These are phyloP conservation scores for Talaromyces sp. DNA, from an alignment of 2,329 filamentous ascomycete species.

Conservation along the genomic window DNA sequence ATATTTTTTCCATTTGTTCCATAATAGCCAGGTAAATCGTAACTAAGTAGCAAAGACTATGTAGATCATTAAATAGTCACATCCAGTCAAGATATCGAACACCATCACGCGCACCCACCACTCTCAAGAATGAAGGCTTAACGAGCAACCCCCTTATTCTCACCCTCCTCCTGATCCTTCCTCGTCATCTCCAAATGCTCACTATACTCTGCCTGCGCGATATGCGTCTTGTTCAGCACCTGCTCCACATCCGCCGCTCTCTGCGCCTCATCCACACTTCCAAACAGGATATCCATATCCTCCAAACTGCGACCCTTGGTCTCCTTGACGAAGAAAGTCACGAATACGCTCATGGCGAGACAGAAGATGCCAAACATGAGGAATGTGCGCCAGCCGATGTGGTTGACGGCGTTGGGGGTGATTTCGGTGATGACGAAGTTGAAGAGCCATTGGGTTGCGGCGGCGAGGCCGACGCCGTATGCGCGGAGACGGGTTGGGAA, in stretches of 20 bases:
- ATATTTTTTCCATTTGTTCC: background rate
- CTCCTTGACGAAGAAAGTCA: constrained; percentile 43
- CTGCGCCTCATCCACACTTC: constrained; percentile 17
- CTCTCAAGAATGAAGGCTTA: background rate
- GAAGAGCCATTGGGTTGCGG: constrained; percentile 41
- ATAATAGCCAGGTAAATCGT: background rate
- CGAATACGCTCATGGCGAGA: constrained; percentile 34
- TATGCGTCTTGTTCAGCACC: constrained; percentile 10
- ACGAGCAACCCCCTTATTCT: background rate
- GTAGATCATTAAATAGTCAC: background rate
- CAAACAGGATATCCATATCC: constrained; percentile 37
- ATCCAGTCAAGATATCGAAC: background rate
- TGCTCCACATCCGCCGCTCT: constrained; percentile 20
- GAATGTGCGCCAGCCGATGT: constrained; percentile 42
- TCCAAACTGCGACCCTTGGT: constrained; percentile 41
- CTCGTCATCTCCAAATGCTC: background rate
- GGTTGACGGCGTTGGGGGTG: constrained; percentile 43
- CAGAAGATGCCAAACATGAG: constrained; percentile 43
- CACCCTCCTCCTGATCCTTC: background rate
- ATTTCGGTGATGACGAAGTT: constrained; percentile 46
- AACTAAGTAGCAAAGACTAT: background rate
- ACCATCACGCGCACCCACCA: background rate
- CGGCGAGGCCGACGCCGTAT: constrained; percentile 39
- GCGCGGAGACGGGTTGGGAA: constrained; percentile 42
- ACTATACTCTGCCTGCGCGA: constrained; percentile 15